Conservation (phyloP, 345 rosid genomes). For the Xanthoceras sorbifolium region DNA sequence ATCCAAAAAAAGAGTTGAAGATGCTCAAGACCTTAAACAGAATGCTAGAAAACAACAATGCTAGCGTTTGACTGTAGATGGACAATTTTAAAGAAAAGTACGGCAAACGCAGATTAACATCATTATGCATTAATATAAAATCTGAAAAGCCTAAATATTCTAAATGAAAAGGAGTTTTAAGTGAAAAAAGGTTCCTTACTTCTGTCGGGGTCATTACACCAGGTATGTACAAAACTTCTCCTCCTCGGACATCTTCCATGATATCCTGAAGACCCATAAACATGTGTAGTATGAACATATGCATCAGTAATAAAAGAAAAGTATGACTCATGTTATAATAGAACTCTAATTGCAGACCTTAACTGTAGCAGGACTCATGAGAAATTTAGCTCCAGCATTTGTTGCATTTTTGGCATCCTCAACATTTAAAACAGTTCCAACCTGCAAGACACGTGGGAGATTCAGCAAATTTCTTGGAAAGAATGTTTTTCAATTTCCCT, state of each 20-base stretch:
- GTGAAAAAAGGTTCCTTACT: slow-evolving; percentile 35
- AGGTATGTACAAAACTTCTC: slow-evolving; percentile 52
- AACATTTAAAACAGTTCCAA: slow-evolving; percentile 52
- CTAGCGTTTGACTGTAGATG: neutral
- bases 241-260: slow-evolving; percentile 33
- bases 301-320: neutral
- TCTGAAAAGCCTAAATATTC: neutral
- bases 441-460: slow-evolving; percentile 29
- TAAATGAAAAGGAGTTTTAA: neutral
- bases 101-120: neutral
- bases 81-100: no score
- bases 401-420: slow-evolving; percentile 48
- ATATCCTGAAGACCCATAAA: slow-evolving; percentile 40
- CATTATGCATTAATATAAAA: neutral
- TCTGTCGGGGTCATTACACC: slow-evolving; percentile 73
- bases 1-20: neutral
- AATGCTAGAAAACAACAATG: neutral
- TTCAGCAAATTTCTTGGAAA: slow-evolving; percentile 1
- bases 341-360: slow-evolving; percentile 30
- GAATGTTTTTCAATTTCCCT: no score
- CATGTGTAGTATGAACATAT: neutral
- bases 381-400: slow-evolving; percentile 54
- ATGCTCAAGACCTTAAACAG: no score
- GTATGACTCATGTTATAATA: neutral
- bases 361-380: slow-evolving; percentile 59